Evolutionary conservation across 768 basidiomycete genomes (phyloP).

Genomic region (Auricularia cornea): DNA sequence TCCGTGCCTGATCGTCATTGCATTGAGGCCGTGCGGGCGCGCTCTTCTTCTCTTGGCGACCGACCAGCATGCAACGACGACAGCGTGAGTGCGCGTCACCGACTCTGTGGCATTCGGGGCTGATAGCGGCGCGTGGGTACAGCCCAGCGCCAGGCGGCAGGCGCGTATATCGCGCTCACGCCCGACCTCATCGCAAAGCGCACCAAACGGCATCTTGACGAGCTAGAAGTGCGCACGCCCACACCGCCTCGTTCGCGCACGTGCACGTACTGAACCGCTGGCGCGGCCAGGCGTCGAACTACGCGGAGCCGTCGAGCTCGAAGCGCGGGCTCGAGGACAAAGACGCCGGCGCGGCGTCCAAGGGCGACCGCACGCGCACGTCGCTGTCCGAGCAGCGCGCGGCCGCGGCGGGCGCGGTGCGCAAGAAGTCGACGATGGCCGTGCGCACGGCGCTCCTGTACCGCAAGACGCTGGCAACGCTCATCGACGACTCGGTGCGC

Average conservation of each 20-base stretch:
- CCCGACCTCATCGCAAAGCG: constrained; percentile 68
- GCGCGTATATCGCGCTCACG: constrained; percentile 34
- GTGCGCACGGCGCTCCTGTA: constrained; percentile 75
- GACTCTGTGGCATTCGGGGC: no score
- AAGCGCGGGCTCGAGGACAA: constrained; percentile 37
- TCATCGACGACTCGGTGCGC: constrained; percentile 70
- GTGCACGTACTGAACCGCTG: not conserved
- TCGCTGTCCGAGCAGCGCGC: constrained; percentile 72
- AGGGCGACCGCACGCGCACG: constrained; percentile 60
- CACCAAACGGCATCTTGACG: constrained; percentile 68
- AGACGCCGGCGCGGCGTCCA: constrained; percentile 36
- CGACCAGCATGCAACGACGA: no score
- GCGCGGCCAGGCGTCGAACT: constrained; percentile 61
- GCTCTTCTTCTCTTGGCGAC: no score
- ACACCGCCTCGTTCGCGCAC: no score
- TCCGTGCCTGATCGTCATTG: no score
- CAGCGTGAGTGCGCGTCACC: no score
- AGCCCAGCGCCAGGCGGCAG: constrained; percentile 37
- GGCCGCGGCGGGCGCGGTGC: constrained; percentile 39
- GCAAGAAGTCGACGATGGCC: constrained; percentile 71
- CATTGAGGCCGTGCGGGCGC: no score
- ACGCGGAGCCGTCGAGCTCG: constrained; percentile 45
- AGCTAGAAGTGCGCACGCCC: constrained; percentile 70
- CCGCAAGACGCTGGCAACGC: constrained; percentile 63
- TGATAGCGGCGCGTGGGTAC: constrained; percentile 32